Conservation (phyloP, 2,329 filamentous ascomycete species). For the Talaromyces amestolkiae region DNA sequence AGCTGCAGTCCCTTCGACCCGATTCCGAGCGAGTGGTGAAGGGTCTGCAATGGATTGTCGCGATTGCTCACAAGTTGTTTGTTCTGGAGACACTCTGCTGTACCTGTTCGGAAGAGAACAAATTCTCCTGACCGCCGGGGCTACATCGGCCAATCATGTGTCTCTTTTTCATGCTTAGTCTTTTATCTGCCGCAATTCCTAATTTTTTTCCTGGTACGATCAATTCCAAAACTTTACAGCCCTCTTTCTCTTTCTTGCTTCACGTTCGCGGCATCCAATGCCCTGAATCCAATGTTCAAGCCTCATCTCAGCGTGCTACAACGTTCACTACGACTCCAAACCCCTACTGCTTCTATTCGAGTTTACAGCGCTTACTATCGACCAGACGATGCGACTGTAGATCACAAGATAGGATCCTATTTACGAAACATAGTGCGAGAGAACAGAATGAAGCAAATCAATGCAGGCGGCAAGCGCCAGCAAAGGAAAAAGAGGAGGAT, state of each 20-base stretch:
- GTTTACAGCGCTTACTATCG: not conserved
- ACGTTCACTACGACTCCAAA: not conserved
- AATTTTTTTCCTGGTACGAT: conserved; percentile 1
- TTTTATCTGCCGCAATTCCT: conserved; percentile 3
- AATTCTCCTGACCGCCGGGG: conserved; percentile 29
- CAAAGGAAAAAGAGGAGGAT: conserved; percentile 47
- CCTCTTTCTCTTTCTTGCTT: not conserved
- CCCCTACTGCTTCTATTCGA: not conserved
- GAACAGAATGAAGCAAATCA: conserved; percentile 27
- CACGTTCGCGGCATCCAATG: not conserved
- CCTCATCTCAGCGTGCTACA: not conserved
- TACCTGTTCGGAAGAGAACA: conserved; percentile 20
- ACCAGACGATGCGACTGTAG: not conserved
- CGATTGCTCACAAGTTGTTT: conserved; percentile 4
- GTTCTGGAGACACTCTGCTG: conserved; percentile 1
- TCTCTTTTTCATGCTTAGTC: conserved; percentile 13
- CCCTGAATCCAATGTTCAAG: conserved; percentile 13
- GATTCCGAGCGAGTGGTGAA: conserved; percentile 11
- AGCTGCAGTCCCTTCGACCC: conserved; percentile 26
- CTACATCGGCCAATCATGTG: conserved; percentile 14
- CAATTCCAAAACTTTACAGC: not conserved
- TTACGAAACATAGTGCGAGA: conserved; percentile 7
- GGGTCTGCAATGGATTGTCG: conserved; percentile 5
- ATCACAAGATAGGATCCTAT: not conserved
- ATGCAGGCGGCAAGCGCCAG: conserved; percentile 21